Percentiles rank a stretch among this genome's conserved stretches.
Evolutionary conservation across 371 early-diverging fungal species (phyloP).

Genomic region (Mortierella sp.): DNA sequence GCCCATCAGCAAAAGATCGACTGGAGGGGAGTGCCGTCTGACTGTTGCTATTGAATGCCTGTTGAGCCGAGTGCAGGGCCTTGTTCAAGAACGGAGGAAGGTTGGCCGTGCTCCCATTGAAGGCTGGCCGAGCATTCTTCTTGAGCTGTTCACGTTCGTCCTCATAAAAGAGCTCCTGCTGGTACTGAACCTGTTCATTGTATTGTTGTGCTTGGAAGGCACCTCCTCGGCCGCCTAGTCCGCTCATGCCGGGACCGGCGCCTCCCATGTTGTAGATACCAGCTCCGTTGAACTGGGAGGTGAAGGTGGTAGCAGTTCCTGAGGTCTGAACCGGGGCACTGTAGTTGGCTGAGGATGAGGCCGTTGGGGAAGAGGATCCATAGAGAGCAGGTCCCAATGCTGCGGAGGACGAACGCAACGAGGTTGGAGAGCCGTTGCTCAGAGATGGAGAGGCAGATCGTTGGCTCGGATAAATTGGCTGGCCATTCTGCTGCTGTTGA

Average conservation of each 20-base stretch:
- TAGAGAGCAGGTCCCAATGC: constrained; percentile 27
- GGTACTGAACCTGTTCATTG: neutral
- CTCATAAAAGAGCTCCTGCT: constrained; percentile 25
- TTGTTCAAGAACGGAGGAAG: constrained; percentile 44
- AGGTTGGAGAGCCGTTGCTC: constrained; percentile 37
- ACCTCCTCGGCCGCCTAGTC: constrained; percentile 22
- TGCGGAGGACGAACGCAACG: constrained; percentile 42
- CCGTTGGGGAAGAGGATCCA: constrained; percentile 12
- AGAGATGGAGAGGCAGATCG: constrained; percentile 8
- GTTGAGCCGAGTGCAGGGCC: constrained; percentile 35
- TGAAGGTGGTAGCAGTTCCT: constrained; percentile 11
- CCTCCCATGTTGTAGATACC: constrained; percentile 16
- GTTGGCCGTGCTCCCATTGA: constrained; percentile 34
- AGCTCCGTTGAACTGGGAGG: constrained; percentile 26
- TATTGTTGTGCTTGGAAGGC: constrained; percentile 21
- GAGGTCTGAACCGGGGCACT: neutral
- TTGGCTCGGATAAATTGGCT: constrained; percentile 1
- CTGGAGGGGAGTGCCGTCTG: constrained; percentile 37
- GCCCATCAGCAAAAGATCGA: constrained; percentile 18
- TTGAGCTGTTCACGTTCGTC: constrained; percentile 44
- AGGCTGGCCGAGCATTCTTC: constrained; percentile 38
- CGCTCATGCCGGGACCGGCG: neutral
- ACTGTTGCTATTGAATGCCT: constrained; percentile 20
- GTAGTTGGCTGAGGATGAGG: neutral
- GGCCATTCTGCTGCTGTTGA: too few species aligned